Evolutionary conservation across 306 rosid genomes (phyloP).

Genomic region (Quercus dentata): DNA sequence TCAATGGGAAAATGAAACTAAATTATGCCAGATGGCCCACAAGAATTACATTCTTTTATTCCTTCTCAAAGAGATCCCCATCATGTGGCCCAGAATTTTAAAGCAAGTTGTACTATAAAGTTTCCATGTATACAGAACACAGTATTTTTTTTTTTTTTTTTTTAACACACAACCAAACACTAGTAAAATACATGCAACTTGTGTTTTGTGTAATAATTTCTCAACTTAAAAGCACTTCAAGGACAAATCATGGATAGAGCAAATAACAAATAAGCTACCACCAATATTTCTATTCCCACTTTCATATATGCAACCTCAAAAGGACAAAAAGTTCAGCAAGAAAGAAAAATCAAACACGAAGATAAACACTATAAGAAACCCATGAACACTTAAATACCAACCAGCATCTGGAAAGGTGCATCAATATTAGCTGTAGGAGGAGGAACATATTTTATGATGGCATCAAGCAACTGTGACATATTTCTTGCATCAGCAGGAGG

Average conservation of each 20-base stretch:
- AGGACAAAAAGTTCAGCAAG: conserved; percentile 7
- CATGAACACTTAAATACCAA: conserved; percentile 43
- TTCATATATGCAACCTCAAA: not conserved
- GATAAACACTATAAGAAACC: not conserved
- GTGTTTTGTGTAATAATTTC: too few species aligned
- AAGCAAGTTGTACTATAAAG: not conserved
- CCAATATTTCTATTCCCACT: not conserved
- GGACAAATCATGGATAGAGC: too few species aligned
- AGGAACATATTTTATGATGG: conserved; percentile 65
- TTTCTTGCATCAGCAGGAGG: conserved; percentile 80
- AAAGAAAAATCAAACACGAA: conserved; percentile 15
- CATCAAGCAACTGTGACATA: conserved; percentile 91
- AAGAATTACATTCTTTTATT: not conserved
- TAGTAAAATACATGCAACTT: not conserved
- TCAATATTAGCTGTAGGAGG: conserved; percentile 67
- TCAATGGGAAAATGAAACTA: conserved; percentile 10
- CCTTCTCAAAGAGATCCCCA: not conserved
- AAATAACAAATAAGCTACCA: not conserved
- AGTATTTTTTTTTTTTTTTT: not conserved
- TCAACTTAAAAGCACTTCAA: too few species aligned
- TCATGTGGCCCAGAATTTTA: not conserved
- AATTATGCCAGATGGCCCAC: not conserved
- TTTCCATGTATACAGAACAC: not conserved
- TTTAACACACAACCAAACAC: not conserved
- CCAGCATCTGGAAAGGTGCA: conserved; percentile 96